Base-by-base conservation (phyloP, 257 asterid species). In the Sherardia arvensis region DNA sequence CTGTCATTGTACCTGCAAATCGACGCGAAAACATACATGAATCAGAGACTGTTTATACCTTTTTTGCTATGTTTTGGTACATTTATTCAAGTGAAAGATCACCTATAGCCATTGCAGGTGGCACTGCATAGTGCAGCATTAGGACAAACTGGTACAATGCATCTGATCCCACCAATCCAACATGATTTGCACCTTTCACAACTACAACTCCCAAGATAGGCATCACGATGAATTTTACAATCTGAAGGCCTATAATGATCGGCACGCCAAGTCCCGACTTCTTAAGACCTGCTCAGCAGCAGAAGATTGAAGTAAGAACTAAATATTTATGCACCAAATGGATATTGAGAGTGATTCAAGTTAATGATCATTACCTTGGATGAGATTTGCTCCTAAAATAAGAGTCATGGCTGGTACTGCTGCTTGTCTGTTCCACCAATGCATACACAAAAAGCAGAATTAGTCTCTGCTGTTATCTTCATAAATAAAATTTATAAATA, bases 91-190 rank as follows among this genome's bases (percentile, higher is more conserved):
- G 0, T 1, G 14, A 4, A 33, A 48, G 2, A 22, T 21, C 73
- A 77, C 81, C 81, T 21, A 77, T 66, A 38, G 66, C 25, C 81
- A 73, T 73, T 38, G 81, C 81, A 66, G 76, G 65, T 25, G 81
- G 81, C 18, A 77, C 73, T 62, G 78, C 70, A 69, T 77, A 69
- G 29, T 77, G 81, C 55, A 77, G 64, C 38, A 77, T 67, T 5
- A 77, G 81, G 29, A 77, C 78, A 48, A 77, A 77, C 23, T 69
- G 78, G 30, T 73, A 77, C 12, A 77, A 59, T 8, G 78, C 22
- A 69, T 77, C 78, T 43, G 81, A 62, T 69, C 78, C 81, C 51
- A 77, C 71, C 78, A 69, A 20, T 11, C 76, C 78, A 30, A 62
- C 45, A 61, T 66, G 58, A 15, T 32, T 51, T 69, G 78, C 81